Conservation (phyloP, 176 grass and related monocot genomes). For the Alloteropsis semialata region DNA sequence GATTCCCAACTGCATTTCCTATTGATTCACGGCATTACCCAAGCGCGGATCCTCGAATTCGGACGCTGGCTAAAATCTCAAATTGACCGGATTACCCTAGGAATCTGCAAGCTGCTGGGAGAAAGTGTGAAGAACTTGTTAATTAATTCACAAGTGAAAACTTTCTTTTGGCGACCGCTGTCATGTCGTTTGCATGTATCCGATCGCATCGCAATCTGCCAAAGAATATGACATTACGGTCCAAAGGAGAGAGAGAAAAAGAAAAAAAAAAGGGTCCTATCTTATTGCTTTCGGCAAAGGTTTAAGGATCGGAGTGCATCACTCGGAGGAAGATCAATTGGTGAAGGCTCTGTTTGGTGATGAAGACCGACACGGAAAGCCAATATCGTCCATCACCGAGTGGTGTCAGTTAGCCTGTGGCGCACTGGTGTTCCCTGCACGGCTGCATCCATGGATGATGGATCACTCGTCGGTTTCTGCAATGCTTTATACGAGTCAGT, state of each 20-base stretch:
- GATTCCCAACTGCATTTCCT: neutral
- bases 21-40: neutral
- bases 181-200: neutral
- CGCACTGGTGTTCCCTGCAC: conserved; percentile 25
- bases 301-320: neutral
- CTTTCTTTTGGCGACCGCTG: neutral
- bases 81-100: neutral
- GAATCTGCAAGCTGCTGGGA: neutral
- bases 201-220: neutral
- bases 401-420: conserved; percentile 15
- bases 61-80: neutral
- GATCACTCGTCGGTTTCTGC: conserved; percentile 15
- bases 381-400: neutral
- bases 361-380: neutral
- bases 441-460: neutral
- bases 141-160: neutral
- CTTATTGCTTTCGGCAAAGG: neutral
- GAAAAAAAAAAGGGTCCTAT: neutral
- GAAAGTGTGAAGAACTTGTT: neutral
- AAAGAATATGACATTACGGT: neutral
- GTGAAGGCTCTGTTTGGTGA: conserved; percentile 25
- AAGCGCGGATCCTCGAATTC: neutral
- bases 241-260: too few relatives aligned
- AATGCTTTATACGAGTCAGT: neutral
- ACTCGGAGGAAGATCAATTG: neutral